Base-by-base conservation (phyloP, 345 rosid genomes). In the Clausena lansium region DNA sequence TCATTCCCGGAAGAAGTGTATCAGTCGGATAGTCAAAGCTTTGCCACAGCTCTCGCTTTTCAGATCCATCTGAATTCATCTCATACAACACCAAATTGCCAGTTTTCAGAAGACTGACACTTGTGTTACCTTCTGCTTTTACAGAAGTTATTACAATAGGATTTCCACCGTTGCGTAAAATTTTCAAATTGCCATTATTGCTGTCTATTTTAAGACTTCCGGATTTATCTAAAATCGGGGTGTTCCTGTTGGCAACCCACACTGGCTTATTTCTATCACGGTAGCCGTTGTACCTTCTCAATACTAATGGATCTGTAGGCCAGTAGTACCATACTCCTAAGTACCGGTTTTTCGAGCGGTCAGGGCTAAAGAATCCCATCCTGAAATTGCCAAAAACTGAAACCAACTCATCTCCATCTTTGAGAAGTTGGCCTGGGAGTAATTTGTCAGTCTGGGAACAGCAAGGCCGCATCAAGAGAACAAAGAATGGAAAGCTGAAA, bases 31-130 rank as follows among this genome's bases (percentile, higher is more conserved):
- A 32, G 32, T 79, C 81, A 58, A 73, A 79, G 38, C 78, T 74
- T 61, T 68, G 70, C 82, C 79, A 80, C 57, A 80, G 14, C 22
- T 70, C 5, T 32, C 52, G 67, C 61, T 13, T 77, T 50, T 61
- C 7, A 39, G 84, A 80, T 38, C 87, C 85, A 77, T 84, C 63
- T 39, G 73, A 68, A 59, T 72, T 73, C 71, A 82, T 73, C 64
- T 83, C 85, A 0, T 70, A 78, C 0, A 84, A 84, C 69, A 85
- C 81, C 35, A 85, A 78, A 68, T 85, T 85, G 27, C 88, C 88
- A 30, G 6, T 13, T 15, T 74, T 33, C 17, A 30, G 5, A 8
- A 75, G n/a, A 3, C 35, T 61, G n/a, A 66, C 76, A 35, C 55
- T 74, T 4, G 66, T 59, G 22, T 74, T 59, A 28, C 78, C 20